Base-by-base conservation (phyloP, 305 asterid species). In the Fraxinus dipetala region DNA sequence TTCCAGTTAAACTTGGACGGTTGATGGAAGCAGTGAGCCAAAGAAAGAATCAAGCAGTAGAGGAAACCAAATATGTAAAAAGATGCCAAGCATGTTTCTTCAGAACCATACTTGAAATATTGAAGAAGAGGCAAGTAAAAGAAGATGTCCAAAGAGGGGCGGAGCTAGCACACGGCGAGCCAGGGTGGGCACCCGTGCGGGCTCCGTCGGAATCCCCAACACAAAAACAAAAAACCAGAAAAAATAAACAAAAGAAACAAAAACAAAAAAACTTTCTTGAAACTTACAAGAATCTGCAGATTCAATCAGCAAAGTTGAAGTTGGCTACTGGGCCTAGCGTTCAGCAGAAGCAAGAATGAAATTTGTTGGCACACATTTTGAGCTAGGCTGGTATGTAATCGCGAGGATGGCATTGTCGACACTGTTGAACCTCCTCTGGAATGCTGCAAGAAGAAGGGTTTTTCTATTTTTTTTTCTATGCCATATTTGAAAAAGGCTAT, bases 101-200 rank as follows among this genome's bases (percentile, higher is more conserved):
- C 16, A 10, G 0, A 40, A 40, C 16, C 51, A 40, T 40, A 79
- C 13, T 38, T 83, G 67, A 85, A 75, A 35, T 87, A 87, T 63
- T 81, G 78, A 2, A 85, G 90, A 70, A 87, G 79, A 74, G 81
- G 74, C 34, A 83, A 83, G 16, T 76, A 78, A 54, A 79, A 67
- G 81, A 83, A 78, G 80, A 73, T 40, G 40, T 35, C 40, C 40
- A 35, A 35, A 35, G 10, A 35, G 10, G 40, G 40, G 2, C 40
- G 40, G 10, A 35, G 10, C 9, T 35, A 35, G 40, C 40, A 35
- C 40, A 1, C 2, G 10, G 1, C 2, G 9, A 35, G 40, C 10
- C 8, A 35, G 1, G 38, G 10, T 1, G 9, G 40, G 2, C 9
- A 9, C 8, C 10, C 38, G 8, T 35, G 7, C 8, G 6, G 8